phyloP scores from a whole-genome alignment of 805 yeast species.

The Wickerhamiella dianesei region DNA sequence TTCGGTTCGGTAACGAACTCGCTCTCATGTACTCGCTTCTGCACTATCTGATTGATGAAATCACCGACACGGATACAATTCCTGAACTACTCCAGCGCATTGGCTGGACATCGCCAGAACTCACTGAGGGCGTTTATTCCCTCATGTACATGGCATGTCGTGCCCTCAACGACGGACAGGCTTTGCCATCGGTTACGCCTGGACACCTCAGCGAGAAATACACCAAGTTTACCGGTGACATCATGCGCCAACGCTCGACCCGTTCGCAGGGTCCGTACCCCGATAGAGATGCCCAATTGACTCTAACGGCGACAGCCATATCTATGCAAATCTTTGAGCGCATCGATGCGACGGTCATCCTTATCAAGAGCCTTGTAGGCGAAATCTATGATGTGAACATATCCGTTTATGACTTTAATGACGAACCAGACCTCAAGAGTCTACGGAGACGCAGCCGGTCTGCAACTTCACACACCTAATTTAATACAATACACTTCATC shows the following conservation, averaged over 20 bases:
- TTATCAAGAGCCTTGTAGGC: conserved; percentile 26
- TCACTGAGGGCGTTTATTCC: conserved; percentile 22
- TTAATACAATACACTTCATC: too few relatives aligned
- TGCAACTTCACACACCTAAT: background rate
- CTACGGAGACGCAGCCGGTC: background rate
- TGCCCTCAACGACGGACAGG: conserved; percentile 20
- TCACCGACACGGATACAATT: conserved; percentile 17
- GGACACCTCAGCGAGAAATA: conserved; percentile 17
- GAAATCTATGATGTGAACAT: conserved; percentile 22
- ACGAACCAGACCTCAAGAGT: background rate
- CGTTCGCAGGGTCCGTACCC: background rate
- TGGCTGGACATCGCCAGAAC: conserved; percentile 23
- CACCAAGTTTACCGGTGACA: background rate
- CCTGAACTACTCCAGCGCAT: conserved; percentile 14
- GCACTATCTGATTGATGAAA: conserved; percentile 20
- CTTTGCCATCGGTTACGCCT: conserved; percentile 25
- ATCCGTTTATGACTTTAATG: conserved; percentile 9
- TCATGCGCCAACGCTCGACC: background rate
- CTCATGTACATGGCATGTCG: conserved; percentile 23
- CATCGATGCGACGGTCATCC: conserved; percentile 21
- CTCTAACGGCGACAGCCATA: conserved; percentile 18
- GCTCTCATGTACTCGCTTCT: conserved; percentile 18
- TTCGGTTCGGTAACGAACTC: conserved; percentile 19
- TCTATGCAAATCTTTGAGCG: conserved; percentile 23
- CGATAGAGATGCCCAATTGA: conserved; percentile 15